Conservation (phyloP, 2,329 filamentous ascomycete genomes). For the Lithohypha guttulata region DNA sequence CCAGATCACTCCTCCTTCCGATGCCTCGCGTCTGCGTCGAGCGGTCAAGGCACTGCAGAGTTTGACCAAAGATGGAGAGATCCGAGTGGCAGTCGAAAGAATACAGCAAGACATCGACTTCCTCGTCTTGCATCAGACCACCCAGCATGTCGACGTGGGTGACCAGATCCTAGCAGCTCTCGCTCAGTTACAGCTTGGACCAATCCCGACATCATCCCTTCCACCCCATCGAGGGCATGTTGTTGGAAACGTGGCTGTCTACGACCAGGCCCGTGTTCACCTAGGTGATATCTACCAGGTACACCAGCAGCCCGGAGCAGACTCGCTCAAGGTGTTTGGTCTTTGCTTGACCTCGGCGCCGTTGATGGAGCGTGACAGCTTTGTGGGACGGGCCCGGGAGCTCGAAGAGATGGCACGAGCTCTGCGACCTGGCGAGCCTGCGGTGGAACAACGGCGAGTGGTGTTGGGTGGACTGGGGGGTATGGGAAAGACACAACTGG, state of each 20-base stretch:
- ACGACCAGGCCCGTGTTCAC: background rate
- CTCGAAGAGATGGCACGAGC: background rate
- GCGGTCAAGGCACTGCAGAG: conserved; percentile 7
- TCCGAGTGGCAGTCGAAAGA: background rate
- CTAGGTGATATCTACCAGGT: background rate
- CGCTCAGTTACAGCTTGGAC: background rate
- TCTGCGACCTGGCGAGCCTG: background rate
- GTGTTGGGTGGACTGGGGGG: conserved; percentile 34
- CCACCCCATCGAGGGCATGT: background rate
- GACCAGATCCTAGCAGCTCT: conserved; percentile 2
- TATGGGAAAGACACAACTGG: conserved; percentile 38
- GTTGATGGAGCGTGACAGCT: background rate
- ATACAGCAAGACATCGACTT: conserved; percentile 3
- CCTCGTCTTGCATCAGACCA: conserved; percentile 8
- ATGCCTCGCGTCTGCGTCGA: conserved; percentile 1
- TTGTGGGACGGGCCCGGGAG: background rate
- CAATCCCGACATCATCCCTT: background rate
- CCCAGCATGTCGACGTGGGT: conserved; percentile 1
- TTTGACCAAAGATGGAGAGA: conserved; percentile 7
- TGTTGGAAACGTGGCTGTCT: background rate
- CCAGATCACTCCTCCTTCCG: background rate
- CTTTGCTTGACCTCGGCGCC: background rate
- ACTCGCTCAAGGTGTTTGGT: background rate
- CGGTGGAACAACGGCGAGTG: conserved; percentile 1
- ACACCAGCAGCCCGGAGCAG: background rate